Percentiles rank a stretch among this genome's conserved stretches.
Evolutionary conservation across 2,329 filamentous ascomycete genomes (phyloP).

Genomic region (Lachnellula occidentalis): DNA sequence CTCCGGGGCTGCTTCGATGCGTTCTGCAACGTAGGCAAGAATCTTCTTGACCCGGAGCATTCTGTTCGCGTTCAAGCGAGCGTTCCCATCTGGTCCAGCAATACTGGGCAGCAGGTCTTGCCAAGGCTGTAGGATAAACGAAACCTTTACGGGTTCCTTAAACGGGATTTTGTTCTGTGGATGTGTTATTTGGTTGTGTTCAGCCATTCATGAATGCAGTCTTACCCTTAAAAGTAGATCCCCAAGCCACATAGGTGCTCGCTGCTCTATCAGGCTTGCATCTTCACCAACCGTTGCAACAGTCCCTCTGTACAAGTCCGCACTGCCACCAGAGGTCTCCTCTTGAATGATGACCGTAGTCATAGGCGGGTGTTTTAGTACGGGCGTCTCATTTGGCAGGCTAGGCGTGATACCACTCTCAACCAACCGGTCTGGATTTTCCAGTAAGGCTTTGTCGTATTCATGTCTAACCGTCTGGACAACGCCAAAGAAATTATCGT

Average conservation of each 20-base stretch:
- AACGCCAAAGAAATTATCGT: conserved; percentile 68
- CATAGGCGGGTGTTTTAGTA: conserved; percentile 63
- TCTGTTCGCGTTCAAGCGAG: conserved; percentile 88
- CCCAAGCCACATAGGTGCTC: conserved; percentile 86
- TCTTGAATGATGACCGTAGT: conserved; percentile 66
- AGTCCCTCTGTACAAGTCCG: conserved; percentile 87
- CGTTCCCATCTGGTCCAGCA: conserved; percentile 70
- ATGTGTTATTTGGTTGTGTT: conserved; percentile 8
- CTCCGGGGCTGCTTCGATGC: conserved; percentile 68
- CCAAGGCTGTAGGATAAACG: conserved; percentile 82
- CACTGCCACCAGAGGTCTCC: conserved; percentile 62
- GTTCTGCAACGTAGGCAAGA: conserved; percentile 82
- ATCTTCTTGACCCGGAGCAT: conserved; percentile 97
- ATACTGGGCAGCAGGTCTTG: conserved; percentile 70
- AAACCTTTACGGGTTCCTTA: conserved; percentile 96
- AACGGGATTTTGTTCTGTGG: conserved; percentile 67
- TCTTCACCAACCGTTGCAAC: conserved; percentile 73
- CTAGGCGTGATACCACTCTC: conserved; percentile 64
- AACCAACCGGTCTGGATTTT: conserved; percentile 48
- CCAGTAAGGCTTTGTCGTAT: conserved; percentile 63
- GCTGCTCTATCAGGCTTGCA: conserved; percentile 76
- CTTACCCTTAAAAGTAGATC: conserved; percentile 71
- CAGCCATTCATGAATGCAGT: background rate
- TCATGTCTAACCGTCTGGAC: conserved; percentile 67
- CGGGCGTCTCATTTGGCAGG: conserved; percentile 67